phyloP scores from a whole-genome alignment of 345 rosid genomes.

The Diplotaxis tenuifolia region DNA sequence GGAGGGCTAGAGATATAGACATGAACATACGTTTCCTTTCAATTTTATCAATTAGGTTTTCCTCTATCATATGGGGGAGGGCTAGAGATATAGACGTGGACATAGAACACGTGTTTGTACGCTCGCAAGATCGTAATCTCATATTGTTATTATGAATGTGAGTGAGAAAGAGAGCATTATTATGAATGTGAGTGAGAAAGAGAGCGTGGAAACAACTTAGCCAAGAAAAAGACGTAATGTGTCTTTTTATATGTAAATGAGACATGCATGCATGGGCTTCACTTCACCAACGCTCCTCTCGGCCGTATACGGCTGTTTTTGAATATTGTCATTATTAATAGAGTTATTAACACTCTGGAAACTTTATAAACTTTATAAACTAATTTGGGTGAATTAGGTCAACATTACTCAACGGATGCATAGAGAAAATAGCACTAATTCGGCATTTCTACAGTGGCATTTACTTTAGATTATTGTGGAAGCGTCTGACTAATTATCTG shows the following conservation, averaged over 20 bases:
- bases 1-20: constrained; percentile 10
- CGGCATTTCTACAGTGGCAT: background rate
- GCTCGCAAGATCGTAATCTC: constrained; percentile 20
- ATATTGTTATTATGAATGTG: background rate
- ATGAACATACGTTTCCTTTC: too few relatives aligned
- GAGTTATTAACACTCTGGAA: background rate
- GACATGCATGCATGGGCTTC: constrained; percentile 39
- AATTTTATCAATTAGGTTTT: too few relatives aligned
- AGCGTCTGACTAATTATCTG: background rate
- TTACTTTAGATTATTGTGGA: background rate
- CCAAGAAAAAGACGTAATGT: constrained; percentile 25
- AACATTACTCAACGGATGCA: background rate
- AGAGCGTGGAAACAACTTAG: constrained; percentile 22
- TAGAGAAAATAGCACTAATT: background rate
- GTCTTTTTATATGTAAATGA: constrained; percentile 28
- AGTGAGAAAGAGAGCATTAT: background rate
- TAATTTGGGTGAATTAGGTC: background rate
- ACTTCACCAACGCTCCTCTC: background rate
- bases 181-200: background rate
- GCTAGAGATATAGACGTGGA: constrained; percentile 12
- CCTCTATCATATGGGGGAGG: too few relatives aligned
- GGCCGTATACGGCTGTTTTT: background rate
- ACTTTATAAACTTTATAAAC: background rate
- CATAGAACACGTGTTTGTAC: constrained; percentile 37
- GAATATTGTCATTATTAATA: background rate